Conservation (phyloP, 345 rosid genomes). For the Pistacia atlantica region DNA sequence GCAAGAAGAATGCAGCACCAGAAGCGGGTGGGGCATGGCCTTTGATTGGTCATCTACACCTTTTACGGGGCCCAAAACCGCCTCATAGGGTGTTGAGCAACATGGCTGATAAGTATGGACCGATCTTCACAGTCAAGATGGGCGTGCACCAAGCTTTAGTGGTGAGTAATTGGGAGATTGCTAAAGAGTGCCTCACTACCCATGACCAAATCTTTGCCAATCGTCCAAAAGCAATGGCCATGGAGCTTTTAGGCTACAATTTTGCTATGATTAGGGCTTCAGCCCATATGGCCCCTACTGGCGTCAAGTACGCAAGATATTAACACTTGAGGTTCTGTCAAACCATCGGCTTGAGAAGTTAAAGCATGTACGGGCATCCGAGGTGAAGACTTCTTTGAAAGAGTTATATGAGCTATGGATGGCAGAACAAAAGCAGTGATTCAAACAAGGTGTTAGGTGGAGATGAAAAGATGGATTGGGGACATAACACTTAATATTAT, state of each 20-base stretch:
- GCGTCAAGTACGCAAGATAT: constrained; percentile 22
- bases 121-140: constrained; percentile 35
- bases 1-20: constrained; percentile 17
- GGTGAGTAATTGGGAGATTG: constrained; percentile 28
- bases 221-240: constrained; percentile 31
- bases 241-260: constrained; percentile 29
- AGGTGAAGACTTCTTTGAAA: too few relatives aligned
- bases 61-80: constrained; percentile 31
- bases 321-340: too few relatives aligned
- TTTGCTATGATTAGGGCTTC: constrained; percentile 30
- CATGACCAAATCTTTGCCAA: constrained; percentile 32
- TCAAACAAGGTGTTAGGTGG: too few relatives aligned
- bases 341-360: too few relatives aligned
- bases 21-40: constrained; percentile 39
- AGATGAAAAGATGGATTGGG: too few relatives aligned
- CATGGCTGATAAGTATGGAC: constrained; percentile 30
- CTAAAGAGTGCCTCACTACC: constrained; percentile 38
- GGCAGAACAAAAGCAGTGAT: too few relatives aligned
- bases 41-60: constrained; percentile 44
- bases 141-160: constrained; percentile 36
- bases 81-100: constrained; percentile 28
- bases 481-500: too few relatives aligned
- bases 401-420: too few relatives aligned
- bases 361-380: too few relatives aligned
- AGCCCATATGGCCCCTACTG: constrained; percentile 36